phyloP scores from a whole-genome alignment of 2,329 filamentous ascomycete genomes.

The Phaeosphaeria sp. region DNA sequence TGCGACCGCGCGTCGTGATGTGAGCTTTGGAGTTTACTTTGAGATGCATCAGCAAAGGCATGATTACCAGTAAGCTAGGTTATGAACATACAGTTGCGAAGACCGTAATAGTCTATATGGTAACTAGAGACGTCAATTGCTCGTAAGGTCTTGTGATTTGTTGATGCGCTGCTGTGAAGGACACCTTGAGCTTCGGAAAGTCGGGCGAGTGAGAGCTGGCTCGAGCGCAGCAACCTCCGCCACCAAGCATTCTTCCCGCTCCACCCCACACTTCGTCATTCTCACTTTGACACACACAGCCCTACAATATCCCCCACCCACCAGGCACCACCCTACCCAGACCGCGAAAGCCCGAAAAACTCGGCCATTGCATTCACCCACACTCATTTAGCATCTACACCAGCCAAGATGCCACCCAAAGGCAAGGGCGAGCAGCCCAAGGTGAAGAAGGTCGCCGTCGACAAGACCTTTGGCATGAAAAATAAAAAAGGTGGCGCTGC shows the following conservation, averaged over 20 bases:
- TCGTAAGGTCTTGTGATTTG: not conserved
- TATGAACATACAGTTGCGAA: conserved; percentile 5
- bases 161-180: conserved; percentile 19
- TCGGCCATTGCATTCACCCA: conserved; percentile 12
- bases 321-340: conserved; percentile 22
- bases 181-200: conserved; percentile 34
- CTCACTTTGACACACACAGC: conserved; percentile 39
- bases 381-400: conserved; percentile 12
- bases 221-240: conserved; percentile 24
- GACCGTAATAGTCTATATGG: not conserved
- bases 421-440: conserved; percentile 54
- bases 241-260: conserved; percentile 21
- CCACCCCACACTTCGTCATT: conserved; percentile 45
- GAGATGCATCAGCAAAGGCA: conserved; percentile 14
- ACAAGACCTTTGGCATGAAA: conserved; percentile 99
- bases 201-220: conserved; percentile 18
- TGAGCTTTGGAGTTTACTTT: not conserved
- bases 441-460: conserved; percentile 73
- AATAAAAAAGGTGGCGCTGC: conserved; percentile 96
- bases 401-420: conserved; percentile 74
- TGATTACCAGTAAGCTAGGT: not conserved
- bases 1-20: conserved; percentile 36
- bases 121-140: not conserved
- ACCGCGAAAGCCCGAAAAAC: conserved; percentile 20
- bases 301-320: conserved; percentile 10